Conservation (phyloP, 2,329 filamentous ascomycete genomes). For the Pseudogymnoascus sp. region DNA sequence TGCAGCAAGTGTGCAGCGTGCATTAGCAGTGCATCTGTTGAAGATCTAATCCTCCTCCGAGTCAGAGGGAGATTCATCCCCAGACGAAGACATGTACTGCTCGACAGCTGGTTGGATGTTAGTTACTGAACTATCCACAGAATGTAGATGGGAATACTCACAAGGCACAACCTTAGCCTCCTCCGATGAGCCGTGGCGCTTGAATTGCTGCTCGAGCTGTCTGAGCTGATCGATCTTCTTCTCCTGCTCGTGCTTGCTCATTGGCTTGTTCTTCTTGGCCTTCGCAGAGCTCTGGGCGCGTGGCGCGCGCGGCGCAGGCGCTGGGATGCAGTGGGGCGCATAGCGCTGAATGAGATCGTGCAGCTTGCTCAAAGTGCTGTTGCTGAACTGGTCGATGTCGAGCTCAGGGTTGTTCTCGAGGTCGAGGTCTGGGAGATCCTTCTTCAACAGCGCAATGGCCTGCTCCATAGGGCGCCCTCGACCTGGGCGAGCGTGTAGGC, state of each 20-base stretch:
- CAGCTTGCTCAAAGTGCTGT: constrained; percentile 48
- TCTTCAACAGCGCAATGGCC: constrained; percentile 85
- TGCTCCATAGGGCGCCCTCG: constrained; percentile 70
- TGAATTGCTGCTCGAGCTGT: constrained; percentile 48
- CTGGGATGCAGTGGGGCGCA: constrained; percentile 44
- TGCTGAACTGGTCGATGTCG: constrained; percentile 53
- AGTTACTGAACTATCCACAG: constrained; percentile 12
- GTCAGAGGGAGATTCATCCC: constrained; percentile 45
- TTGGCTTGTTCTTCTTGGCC: constrained; percentile 63
- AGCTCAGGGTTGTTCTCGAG: constrained; percentile 52
- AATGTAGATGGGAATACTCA: constrained; percentile 17
- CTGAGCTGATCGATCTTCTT: constrained; percentile 58
- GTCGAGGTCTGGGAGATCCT: constrained; percentile 68
- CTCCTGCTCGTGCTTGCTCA: constrained; percentile 67
- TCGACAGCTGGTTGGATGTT: constrained; percentile 23
- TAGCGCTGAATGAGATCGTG: constrained; percentile 44
- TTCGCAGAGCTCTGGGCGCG: constrained; percentile 29
- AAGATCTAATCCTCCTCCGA: constrained; percentile 41
- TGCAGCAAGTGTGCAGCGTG: neutral
- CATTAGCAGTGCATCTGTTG: neutral
- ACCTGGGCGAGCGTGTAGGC: constrained; percentile 78
- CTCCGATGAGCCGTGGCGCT: constrained; percentile 29
- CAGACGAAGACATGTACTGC: constrained; percentile 40
- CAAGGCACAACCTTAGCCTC: constrained; percentile 34
- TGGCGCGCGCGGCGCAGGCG: constrained; percentile 30